Evolutionary conservation across 352 stramenopile species (phyloP).

Genomic region (Phytophthora boehmeriae): DNA sequence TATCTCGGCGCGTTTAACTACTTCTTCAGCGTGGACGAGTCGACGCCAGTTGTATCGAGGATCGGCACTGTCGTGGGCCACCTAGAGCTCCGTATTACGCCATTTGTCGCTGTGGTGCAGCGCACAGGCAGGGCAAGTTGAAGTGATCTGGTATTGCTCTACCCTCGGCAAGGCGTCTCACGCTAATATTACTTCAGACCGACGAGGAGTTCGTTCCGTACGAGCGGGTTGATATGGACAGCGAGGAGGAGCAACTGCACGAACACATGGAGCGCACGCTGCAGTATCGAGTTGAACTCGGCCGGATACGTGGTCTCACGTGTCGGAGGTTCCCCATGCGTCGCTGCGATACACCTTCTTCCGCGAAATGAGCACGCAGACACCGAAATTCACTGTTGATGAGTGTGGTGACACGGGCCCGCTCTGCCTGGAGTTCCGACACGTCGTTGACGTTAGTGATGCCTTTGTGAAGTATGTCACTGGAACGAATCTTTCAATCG

Average conservation of each 20-base stretch:
- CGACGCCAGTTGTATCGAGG: conserved; percentile 56
- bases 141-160: conserved; percentile 15
- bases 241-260: conserved; percentile 50
- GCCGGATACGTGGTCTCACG: conserved; percentile 24
- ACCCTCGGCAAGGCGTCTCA: not conserved
- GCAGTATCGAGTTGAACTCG: conserved; percentile 49
- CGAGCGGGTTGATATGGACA: conserved; percentile 35
- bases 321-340: conserved; percentile 44
- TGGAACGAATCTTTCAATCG: conserved; percentile 48
- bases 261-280: conserved; percentile 60
- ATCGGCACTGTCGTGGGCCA: conserved; percentile 47
- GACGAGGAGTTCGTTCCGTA: conserved; percentile 45
- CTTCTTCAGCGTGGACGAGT: conserved; percentile 56
- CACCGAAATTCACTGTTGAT: conserved; percentile 19
- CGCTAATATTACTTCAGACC: conserved; percentile 7
- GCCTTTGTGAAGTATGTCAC: conserved; percentile 56
- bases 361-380: conserved; percentile 39
- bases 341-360: conserved; percentile 58
- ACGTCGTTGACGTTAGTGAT: conserved; percentile 59
- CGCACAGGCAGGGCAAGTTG: conserved; percentile 27
- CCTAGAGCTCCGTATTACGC: conserved; percentile 50
- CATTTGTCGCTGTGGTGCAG: conserved; percentile 32
- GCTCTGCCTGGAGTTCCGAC: conserved; percentile 33
- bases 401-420: conserved; percentile 4
- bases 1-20: conserved; percentile 70